Evolutionary conservation across 176 grass and related monocot genomes (phyloP).

Genomic region (Aegilops longissima): DNA sequence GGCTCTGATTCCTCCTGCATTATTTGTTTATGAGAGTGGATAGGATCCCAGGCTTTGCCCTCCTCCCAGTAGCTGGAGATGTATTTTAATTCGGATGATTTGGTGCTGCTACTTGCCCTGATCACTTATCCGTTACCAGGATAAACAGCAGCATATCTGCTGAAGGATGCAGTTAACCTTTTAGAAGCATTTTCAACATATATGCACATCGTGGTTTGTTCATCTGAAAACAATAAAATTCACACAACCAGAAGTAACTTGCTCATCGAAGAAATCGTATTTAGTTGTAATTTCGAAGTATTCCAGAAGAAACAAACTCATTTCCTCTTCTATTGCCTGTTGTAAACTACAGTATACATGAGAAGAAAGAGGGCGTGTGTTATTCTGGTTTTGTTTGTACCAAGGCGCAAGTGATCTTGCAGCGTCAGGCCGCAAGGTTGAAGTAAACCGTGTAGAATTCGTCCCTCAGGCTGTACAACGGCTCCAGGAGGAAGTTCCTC

Average conservation of each 20-base stretch:
- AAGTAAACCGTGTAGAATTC: constrained; percentile 92
- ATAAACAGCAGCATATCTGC: constrained; percentile 3
- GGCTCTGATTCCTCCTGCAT: constrained; percentile 25
- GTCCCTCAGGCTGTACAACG: constrained; percentile 69
- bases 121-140: neutral
- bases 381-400: constrained; percentile 37
- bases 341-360: constrained; percentile 23
- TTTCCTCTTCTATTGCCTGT: neutral
- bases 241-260: neutral
- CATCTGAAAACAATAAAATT: neutral
- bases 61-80: constrained; percentile 19
- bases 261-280: neutral
- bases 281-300: neutral
- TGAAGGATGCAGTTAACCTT: neutral
- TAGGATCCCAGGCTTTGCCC: constrained; percentile 39
- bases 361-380: neutral
- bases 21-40: constrained; percentile 43
- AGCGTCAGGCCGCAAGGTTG: constrained; percentile 56
- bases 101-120: constrained; percentile 28
- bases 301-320: constrained; percentile 21
- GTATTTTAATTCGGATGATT: constrained; percentile 38
- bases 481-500: constrained; percentile 81
- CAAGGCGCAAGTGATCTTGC: constrained; percentile 12
- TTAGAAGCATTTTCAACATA: neutral
- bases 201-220: neutral